Evolutionary conservation across 192 early-diverging fungal species (phyloP).

Genomic region (Bifiguratus adelaidae): DNA sequence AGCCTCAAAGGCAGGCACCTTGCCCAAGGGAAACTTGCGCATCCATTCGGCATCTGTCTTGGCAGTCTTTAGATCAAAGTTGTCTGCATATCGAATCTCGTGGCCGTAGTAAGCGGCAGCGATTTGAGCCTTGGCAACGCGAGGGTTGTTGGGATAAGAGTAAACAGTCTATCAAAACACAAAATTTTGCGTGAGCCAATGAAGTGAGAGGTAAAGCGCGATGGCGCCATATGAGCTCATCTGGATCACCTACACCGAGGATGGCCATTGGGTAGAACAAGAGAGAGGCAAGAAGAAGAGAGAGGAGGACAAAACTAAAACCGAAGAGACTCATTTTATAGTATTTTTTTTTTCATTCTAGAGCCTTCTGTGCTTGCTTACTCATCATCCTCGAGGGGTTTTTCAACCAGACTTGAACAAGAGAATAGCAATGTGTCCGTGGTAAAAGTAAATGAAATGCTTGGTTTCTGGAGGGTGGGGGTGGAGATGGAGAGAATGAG

Average conservation of each 20-base stretch:
- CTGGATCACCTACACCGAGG: constrained; percentile 12
- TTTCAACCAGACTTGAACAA: constrained; percentile 86
- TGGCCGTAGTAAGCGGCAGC: constrained; percentile 70
- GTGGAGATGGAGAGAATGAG: not conserved
- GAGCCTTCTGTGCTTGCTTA: no score
- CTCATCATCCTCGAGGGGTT: no score
- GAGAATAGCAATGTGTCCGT: constrained; percentile 87
- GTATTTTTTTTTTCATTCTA: no score
- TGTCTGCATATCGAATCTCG: constrained; percentile 50
- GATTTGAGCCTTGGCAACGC: constrained; percentile 51
- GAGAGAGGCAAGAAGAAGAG: not conserved
- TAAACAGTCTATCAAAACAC: constrained; percentile 33
- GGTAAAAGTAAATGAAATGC: constrained; percentile 99
- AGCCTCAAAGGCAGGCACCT: constrained; percentile 83
- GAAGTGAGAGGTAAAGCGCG: not conserved
- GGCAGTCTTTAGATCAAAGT: constrained; percentile 55
- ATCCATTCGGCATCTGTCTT: constrained; percentile 77
- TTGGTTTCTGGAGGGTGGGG: constrained; percentile 57
- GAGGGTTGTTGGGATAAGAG: constrained; percentile 60
- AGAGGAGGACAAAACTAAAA: no score
- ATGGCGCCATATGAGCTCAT: not conserved
- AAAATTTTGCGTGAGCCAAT: no score
- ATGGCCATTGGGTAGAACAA: constrained; percentile 6
- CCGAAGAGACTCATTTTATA: no score
- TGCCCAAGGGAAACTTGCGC: constrained; percentile 87